Evolutionary conservation across 495 filamentous ascomycete genomes (phyloP).

Genomic region (Penicillium angulare): DNA sequence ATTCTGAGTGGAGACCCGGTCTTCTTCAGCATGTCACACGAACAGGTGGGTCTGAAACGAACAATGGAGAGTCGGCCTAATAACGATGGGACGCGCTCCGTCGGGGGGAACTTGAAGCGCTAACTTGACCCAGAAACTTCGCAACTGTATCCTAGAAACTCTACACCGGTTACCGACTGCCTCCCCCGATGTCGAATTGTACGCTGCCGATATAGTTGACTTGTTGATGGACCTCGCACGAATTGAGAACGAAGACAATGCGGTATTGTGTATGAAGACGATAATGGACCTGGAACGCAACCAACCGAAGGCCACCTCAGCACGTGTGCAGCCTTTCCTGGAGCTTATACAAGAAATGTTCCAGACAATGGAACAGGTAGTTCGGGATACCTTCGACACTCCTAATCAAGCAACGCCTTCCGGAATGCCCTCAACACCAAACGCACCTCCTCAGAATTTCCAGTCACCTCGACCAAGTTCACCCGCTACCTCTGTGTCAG

Average conservation of each 20-base stretch:
- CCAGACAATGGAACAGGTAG: slow-evolving; percentile 86
- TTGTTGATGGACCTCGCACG: slow-evolving; percentile 83
- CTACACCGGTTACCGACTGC: slow-evolving; percentile 85
- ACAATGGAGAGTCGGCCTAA: slow-evolving; percentile 1
- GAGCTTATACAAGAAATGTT: slow-evolving; percentile 95
- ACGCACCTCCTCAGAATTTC: slow-evolving; percentile 66
- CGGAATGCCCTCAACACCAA: slow-evolving; percentile 73
- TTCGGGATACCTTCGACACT: slow-evolving; percentile 88
- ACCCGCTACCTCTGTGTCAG: slow-evolving; percentile 74
- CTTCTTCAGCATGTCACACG: slow-evolving; percentile 81
- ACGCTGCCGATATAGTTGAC: slow-evolving; percentile 82
- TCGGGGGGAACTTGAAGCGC: background rate
- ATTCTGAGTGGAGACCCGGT: slow-evolving; percentile 85
- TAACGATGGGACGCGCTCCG: background rate
- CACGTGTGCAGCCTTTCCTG: slow-evolving; percentile 85
- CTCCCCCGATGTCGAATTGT: slow-evolving; percentile 80
- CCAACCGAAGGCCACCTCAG: slow-evolving; percentile 75
- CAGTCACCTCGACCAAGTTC: slow-evolving; percentile 88
- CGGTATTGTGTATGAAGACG: slow-evolving; percentile 94
- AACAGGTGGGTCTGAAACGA: slow-evolving; percentile 58
- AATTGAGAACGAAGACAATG: slow-evolving; percentile 97
- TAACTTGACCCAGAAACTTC: slow-evolving; percentile 64
- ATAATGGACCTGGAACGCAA: slow-evolving; percentile 95
- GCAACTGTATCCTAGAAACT: slow-evolving; percentile 90
- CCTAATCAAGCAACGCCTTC: slow-evolving; percentile 60